Conservation (phyloP, 2,329 filamentous ascomycete species). For the Aspergillus oerlinghausenensis region DNA sequence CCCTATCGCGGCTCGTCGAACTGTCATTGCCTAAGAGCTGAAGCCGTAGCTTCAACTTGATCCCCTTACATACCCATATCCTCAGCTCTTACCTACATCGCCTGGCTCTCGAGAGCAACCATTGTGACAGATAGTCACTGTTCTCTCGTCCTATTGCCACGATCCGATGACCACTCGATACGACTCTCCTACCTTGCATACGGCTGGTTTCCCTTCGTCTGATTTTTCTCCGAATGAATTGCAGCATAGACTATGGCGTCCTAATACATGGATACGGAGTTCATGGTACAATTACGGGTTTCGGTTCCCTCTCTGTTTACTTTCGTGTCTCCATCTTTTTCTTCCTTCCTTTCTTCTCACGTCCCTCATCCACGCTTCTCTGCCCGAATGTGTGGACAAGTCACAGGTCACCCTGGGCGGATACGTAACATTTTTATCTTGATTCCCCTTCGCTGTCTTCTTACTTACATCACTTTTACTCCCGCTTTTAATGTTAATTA, state of each 20-base stretch:
- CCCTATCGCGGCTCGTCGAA: constrained; percentile 32
- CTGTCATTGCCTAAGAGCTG: constrained; percentile 30
- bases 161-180: background rate
- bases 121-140: background rate
- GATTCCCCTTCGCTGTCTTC: background rate
- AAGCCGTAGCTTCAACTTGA: constrained; percentile 2
- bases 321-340: constrained; percentile 2
- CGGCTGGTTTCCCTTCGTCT: constrained; percentile 1
- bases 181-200: background rate
- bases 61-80: background rate
- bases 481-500: background rate
- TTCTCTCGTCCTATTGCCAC: background rate
- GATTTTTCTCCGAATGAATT: constrained; percentile 9
- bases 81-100: background rate
- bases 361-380: background rate
- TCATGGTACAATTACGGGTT: constrained; percentile 1
- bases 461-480: background rate
- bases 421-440: background rate
- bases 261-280: constrained; percentile 18
- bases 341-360: constrained; percentile 1
- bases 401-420: constrained; percentile 5
- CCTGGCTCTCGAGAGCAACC: background rate
- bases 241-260: constrained; percentile 21
- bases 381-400: constrained; percentile 9
- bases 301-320: constrained; percentile 8